Percentiles rank a stretch among this genome's conserved stretches.
Conservation (phyloP, 2,329 filamentous ascomycete species). For the Sarocladiaceae sp. region DNA sequence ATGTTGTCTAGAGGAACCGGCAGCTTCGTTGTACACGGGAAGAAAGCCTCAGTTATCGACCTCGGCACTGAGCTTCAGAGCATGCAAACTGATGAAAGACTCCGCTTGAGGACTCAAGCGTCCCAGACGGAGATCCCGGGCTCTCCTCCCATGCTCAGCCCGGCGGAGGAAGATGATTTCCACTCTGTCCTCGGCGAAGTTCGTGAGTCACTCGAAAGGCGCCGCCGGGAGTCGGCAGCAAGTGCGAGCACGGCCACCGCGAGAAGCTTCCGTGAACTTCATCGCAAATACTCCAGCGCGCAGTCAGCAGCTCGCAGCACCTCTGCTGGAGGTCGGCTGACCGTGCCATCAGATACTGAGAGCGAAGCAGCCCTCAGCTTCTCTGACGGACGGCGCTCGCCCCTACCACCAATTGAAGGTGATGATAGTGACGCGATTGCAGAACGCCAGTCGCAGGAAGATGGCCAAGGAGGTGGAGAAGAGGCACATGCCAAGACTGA, state of each 20-base stretch:
- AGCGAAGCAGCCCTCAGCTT: conserved; percentile 58
- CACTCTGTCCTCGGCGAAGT: conserved; percentile 44
- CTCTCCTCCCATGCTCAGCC: conserved; percentile 28
- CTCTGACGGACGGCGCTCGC: conserved; percentile 54
- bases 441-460: background rate
- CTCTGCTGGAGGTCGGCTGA: conserved; percentile 36
- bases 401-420: conserved; percentile 47
- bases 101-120: conserved; percentile 50
- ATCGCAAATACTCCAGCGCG: conserved; percentile 54
- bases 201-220: conserved; percentile 31
- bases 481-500: background rate
- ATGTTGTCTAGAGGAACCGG: conserved; percentile 74
- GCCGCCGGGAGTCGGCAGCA: conserved; percentile 56
- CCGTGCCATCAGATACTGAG: conserved; percentile 52
- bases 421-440: conserved; percentile 15
- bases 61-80: conserved; percentile 88
- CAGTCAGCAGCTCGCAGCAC: conserved; percentile 38
- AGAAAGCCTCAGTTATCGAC: conserved; percentile 96
- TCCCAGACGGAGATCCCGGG: conserved; percentile 32
- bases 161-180: conserved; percentile 44
- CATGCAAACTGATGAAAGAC: conserved; percentile 68
- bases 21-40: conserved; percentile 94
- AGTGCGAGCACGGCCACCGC: conserved; percentile 65
- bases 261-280: conserved; percentile 59
- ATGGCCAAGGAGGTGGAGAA: conserved; percentile 5